Percentiles rank a stretch among this genome's conserved stretches.
phyloP scores from a whole-genome alignment of 2,329 filamentous ascomycete species.

The Exophiala lecanii-corni region DNA sequence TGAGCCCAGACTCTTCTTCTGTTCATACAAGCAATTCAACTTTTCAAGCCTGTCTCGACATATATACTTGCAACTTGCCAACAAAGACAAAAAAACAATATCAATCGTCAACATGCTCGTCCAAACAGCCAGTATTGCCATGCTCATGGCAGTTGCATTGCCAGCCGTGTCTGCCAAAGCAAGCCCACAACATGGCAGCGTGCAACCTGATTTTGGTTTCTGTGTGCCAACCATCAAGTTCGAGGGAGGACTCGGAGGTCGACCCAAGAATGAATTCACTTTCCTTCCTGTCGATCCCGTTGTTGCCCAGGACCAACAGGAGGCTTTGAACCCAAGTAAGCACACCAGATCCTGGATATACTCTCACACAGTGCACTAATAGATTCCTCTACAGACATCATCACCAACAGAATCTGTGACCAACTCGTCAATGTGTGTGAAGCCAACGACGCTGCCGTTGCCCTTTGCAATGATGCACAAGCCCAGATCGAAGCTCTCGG shows the following conservation, averaged over 20 bases:
- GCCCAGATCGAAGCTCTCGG: slow-evolving; percentile 46
- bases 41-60: slow-evolving; percentile 4
- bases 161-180: slow-evolving; percentile 19
- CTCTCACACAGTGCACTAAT: background rate
- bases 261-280: slow-evolving; percentile 56
- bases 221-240: slow-evolving; percentile 55
- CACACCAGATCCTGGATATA: background rate
- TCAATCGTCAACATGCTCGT: slow-evolving; percentile 19
- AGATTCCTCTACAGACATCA: slow-evolving; percentile 47
- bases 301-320: slow-evolving; percentile 58
- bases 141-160: slow-evolving; percentile 12
- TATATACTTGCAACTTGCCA: too few species aligned
- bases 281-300: slow-evolving; percentile 63
- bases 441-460: slow-evolving; percentile 56
- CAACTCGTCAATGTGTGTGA: slow-evolving; percentile 63
- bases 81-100: too few species aligned
- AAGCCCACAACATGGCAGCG: slow-evolving; percentile 27
- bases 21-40: slow-evolving; percentile 2
- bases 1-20: slow-evolving; percentile 5
- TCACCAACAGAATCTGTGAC: slow-evolving; percentile 68
- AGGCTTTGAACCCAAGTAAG: slow-evolving; percentile 58
- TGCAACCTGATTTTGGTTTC: slow-evolving; percentile 41
- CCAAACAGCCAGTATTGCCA: slow-evolving; percentile 15
- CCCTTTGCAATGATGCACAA: slow-evolving; percentile 51
- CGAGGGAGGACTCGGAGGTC: slow-evolving; percentile 49